Evolutionary conservation across 805 yeast genomes (phyloP).

Genomic region (Saccharomycopsis javanensis): DNA sequence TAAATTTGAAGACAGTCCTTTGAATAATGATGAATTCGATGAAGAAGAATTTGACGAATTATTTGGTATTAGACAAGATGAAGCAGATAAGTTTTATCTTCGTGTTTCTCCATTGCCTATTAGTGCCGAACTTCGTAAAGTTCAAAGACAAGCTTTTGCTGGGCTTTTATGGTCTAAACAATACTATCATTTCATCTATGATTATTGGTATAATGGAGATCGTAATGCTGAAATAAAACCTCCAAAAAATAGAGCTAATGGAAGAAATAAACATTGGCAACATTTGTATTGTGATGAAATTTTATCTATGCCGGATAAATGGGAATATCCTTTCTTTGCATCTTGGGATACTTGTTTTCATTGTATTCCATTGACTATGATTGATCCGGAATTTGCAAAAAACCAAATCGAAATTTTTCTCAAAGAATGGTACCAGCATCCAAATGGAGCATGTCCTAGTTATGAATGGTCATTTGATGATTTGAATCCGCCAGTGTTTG

Average conservation of each 20-base stretch:
- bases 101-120: slow-evolving; percentile 78
- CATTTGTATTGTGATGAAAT: slow-evolving; percentile 83
- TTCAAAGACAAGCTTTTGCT: slow-evolving; percentile 90
- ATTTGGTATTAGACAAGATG: slow-evolving; percentile 65
- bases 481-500: slow-evolving; percentile 97
- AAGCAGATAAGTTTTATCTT: slow-evolving; percentile 91
- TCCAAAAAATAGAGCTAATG: slow-evolving; percentile 68
- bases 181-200: slow-evolving; percentile 76
- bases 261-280: slow-evolving; percentile 85
- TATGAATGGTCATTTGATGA: slow-evolving; percentile 94
- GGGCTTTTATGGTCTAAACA: slow-evolving; percentile 92
- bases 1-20: slow-evolving; percentile 1
- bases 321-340: slow-evolving; percentile 95
- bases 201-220: slow-evolving; percentile 83
- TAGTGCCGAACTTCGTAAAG: slow-evolving; percentile 64
- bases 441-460: slow-evolving; percentile 95
- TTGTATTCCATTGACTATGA: slow-evolving; percentile 85
- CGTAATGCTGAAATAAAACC: slow-evolving; percentile 68
- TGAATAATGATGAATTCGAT: slow-evolving; percentile 39
- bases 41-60: slow-evolving; percentile 64
- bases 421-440: slow-evolving; percentile 96
- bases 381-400: slow-evolving; percentile 88
- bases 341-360: slow-evolving; percentile 98
- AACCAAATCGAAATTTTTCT: slow-evolving; percentile 77
- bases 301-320: slow-evolving; percentile 84